Evolutionary conservation across 2,329 filamentous ascomycete genomes (phyloP).

Genomic region (Fusarium sp.): DNA sequence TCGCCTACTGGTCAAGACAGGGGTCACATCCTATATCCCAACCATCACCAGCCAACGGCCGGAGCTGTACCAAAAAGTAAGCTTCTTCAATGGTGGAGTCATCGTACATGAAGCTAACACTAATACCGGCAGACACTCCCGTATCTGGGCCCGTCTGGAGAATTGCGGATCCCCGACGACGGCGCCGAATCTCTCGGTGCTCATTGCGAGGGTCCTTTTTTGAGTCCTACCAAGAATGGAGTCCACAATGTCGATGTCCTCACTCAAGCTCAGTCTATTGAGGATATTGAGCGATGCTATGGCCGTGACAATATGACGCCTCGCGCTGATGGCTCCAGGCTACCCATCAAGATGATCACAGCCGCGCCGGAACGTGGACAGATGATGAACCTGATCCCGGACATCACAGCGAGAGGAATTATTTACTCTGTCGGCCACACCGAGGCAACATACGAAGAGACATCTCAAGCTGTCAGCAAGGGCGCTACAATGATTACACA

Average conservation of each 20-base stretch:
- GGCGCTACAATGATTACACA: conserved; percentile 93
- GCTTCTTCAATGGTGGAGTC: conserved; percentile 32
- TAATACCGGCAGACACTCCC: conserved; percentile 71
- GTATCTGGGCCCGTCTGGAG: conserved; percentile 78
- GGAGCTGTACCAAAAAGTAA: conserved; percentile 83
- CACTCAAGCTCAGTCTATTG: conserved; percentile 69
- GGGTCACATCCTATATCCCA: conserved; percentile 88
- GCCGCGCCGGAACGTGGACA: conserved; percentile 83
- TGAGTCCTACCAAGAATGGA: conserved; percentile 84
- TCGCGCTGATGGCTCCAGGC: conserved; percentile 49
- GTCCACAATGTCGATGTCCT: conserved; percentile 83
- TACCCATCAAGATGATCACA: conserved; percentile 81
- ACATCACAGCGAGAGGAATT: conserved; percentile 73
- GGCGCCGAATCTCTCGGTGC: conserved; percentile 90
- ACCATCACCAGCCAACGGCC: conserved; percentile 83
- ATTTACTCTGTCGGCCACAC: conserved; percentile 87
- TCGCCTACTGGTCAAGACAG: conserved; percentile 76
- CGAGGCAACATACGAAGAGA: conserved; percentile 87
- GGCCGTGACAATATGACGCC: conserved; percentile 73
- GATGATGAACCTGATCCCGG: conserved; percentile 75
- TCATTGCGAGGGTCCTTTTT: conserved; percentile 91
- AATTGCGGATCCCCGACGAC: conserved; percentile 66
- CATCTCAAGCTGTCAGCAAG: conserved; percentile 73
- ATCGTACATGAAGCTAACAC: conserved; percentile 39
- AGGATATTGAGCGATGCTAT: conserved; percentile 77